Evolutionary conservation across 352 stramenopile genomes (phyloP).

Genomic region (Pythium phragmiticola): DNA sequence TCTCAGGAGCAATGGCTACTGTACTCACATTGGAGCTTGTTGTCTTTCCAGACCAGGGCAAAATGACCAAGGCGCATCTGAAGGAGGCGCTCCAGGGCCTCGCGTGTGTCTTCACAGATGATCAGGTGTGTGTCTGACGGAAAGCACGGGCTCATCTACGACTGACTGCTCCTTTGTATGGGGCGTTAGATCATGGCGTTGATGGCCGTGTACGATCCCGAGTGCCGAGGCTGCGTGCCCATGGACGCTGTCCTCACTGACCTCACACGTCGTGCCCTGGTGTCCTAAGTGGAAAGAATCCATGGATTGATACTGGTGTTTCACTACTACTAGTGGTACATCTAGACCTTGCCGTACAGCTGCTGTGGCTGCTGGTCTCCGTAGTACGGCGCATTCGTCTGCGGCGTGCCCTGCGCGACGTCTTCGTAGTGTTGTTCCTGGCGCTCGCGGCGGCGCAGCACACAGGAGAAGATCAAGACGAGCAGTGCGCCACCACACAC

Average conservation of each 20-base stretch:
- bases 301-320: not conserved
- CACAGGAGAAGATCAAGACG: conserved; percentile 45
- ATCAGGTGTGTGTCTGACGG: conserved; percentile 35
- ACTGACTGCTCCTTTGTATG: no score
- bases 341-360: conserved; percentile 20
- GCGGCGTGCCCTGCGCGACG: conserved; percentile 15
- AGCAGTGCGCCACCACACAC: conserved; percentile 40
- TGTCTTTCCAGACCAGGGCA: conserved; percentile 30
- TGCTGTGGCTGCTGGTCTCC: conserved; percentile 3
- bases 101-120: conserved; percentile 54
- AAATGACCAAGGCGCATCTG: conserved; percentile 49
- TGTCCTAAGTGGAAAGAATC: not conserved
- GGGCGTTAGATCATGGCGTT: conserved; percentile 17
- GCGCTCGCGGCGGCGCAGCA: conserved; percentile 34
- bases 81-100: conserved; percentile 54
- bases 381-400: conserved; percentile 18
- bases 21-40: no score
- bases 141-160: not conserved
- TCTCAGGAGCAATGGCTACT: no score
- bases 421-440: conserved; percentile 13
- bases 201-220: conserved; percentile 21
- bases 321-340: not conserved
- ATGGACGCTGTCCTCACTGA: conserved; percentile 20
- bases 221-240: conserved; percentile 10
- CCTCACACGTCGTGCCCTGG: conserved; percentile 8